phyloP scores from a whole-genome alignment of 306 rosid species.

The Amphicarpaea edgeworthii region DNA sequence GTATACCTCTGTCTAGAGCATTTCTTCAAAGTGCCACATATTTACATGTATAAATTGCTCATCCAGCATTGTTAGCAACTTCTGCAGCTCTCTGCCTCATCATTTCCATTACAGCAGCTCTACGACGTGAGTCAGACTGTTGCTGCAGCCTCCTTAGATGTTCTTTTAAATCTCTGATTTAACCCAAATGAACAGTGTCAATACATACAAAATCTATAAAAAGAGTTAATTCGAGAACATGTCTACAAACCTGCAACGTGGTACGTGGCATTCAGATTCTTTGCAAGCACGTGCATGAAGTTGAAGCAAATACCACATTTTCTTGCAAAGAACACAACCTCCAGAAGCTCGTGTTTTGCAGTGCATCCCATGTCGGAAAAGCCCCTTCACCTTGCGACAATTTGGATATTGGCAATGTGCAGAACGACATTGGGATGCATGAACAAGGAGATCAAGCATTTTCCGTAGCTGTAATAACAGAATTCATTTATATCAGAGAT shows the following conservation, averaged over 20 bases:
- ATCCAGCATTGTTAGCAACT: conserved; percentile 80
- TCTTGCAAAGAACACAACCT: conserved; percentile 96
- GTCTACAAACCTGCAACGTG: conserved; percentile 90
- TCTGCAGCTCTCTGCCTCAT: conserved; percentile 99
- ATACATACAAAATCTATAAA: not conserved
- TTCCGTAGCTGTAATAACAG: conserved; percentile 75
- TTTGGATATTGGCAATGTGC: conserved; percentile 89
- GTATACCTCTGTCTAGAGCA: conserved; percentile 42
- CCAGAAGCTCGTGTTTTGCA: conserved; percentile 95
- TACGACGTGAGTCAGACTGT: conserved; percentile 93
- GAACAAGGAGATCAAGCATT: conserved; percentile 98
- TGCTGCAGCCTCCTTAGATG: conserved; percentile 95
- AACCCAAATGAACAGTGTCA: conserved; percentile 27
- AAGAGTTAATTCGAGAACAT: not conserved
- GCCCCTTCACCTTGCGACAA: conserved; percentile 97
- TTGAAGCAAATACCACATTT: conserved; percentile 98
- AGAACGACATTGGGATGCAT: conserved; percentile 96
- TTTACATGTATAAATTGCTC: conserved; percentile 54
- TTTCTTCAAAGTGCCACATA: conserved; percentile 46
- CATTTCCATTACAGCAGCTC: conserved; percentile 99
- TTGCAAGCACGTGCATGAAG: conserved; percentile 99
- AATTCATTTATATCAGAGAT: conserved; percentile 36
- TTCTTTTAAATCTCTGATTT: conserved; percentile 88
- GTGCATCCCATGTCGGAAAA: conserved; percentile 94
- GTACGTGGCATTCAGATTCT: conserved; percentile 92